Conservation (phyloP, 345 rosid genomes). For the Salix koriyanagi region DNA sequence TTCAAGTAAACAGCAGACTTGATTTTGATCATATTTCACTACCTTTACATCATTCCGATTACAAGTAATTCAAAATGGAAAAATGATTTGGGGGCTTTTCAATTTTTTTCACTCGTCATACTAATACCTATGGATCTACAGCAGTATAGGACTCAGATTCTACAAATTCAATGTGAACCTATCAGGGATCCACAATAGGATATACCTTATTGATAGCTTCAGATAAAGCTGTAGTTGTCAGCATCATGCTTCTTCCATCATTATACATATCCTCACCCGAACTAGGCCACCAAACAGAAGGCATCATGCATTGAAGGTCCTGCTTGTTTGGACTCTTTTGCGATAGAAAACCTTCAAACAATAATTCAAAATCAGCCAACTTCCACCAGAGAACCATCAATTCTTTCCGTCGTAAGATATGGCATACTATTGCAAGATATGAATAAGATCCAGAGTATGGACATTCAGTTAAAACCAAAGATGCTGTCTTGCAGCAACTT, state of each 20-base stretch:
- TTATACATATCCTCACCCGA: conserved; percentile 70
- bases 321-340: conserved; percentile 68
- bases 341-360: conserved; percentile 85
- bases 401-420: conserved; percentile 66
- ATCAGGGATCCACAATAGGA: background rate
- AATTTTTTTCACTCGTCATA: background rate
- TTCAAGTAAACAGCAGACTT: background rate
- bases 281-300: conserved; percentile 99
- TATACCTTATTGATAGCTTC: conserved; percentile 77
- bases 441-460: conserved; percentile 92
- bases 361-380: conserved; percentile 58
- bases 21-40: background rate
- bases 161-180: background rate
- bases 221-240: conserved; percentile 69
- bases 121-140: background rate
- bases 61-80: background rate
- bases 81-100: background rate
- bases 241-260: conserved; percentile 67
- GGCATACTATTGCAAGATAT: conserved; percentile 82
- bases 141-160: background rate
- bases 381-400: conserved; percentile 88
- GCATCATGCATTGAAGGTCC: conserved; percentile 82
- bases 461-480: conserved; percentile 64
- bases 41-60: background rate
- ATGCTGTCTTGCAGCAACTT: conserved; percentile 69